A percentile compares a stretch with the other conserved stretches of the same genome.
Evolutionary conservation across 2,329 filamentous ascomycete species (phyloP).

Genomic region (Ascochyta clinopodiicola): DNA sequence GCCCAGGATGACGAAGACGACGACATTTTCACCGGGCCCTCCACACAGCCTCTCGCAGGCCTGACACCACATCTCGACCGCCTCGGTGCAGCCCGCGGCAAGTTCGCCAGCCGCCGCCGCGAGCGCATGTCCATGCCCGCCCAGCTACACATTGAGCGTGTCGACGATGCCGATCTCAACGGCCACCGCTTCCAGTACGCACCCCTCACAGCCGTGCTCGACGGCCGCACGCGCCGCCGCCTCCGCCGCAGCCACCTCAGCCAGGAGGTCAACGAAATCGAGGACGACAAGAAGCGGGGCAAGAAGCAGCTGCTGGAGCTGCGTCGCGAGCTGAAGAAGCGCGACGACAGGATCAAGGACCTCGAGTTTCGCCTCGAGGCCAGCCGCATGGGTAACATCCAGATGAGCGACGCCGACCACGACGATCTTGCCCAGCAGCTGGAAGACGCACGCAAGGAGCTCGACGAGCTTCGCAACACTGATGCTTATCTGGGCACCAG

Average conservation of each 20-base stretch:
- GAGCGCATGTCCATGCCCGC: conserved; percentile 47
- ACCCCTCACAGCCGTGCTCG: conserved; percentile 43
- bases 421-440: conserved; percentile 44
- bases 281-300: conserved; percentile 47
- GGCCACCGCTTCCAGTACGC: conserved; percentile 42
- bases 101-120: conserved; percentile 36
- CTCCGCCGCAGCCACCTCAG: conserved; percentile 51
- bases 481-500: conserved; percentile 37
- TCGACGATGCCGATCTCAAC: conserved; percentile 32
- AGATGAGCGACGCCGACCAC: conserved; percentile 46
- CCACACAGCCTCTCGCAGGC: conserved; percentile 37
- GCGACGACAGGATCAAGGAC: conserved; percentile 46
- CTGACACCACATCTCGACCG: conserved; percentile 44
- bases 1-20: conserved; percentile 26
- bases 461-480: conserved; percentile 44
- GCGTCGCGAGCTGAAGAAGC: conserved; percentile 45
- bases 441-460: conserved; percentile 43
- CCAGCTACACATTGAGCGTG: conserved; percentile 34
- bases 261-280: conserved; percentile 50
- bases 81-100: conserved; percentile 32
- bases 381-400: conserved; percentile 47
- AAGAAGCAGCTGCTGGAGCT: conserved; percentile 48
- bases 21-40: conserved; percentile 26
- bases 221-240: conserved; percentile 45
- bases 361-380: conserved; percentile 48